A percentile compares a stretch with the other conserved stretches of the same genome.
Evolutionary conservation across 805 yeast genomes (phyloP).

Genomic region (Candida mattraensis): DNA sequence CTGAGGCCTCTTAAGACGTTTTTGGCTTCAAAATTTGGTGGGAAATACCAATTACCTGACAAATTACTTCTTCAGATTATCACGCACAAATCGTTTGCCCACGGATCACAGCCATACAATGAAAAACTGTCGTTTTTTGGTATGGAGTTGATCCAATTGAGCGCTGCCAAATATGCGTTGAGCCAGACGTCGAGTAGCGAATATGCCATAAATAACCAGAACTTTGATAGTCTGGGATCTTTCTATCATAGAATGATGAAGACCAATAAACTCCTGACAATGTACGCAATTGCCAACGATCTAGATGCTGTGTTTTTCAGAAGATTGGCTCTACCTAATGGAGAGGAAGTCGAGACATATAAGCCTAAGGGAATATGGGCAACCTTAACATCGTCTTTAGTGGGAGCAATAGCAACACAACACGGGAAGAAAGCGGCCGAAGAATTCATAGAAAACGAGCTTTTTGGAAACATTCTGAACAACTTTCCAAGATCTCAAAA

Average conservation of each 20-base stretch:
- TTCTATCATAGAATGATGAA: slow-evolving; percentile 49
- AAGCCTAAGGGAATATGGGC: slow-evolving; percentile 32
- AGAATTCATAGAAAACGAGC: slow-evolving; percentile 52
- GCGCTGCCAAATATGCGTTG: slow-evolving; percentile 44
- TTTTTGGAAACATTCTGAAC: slow-evolving; percentile 5
- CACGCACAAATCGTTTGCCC: slow-evolving; percentile 94
- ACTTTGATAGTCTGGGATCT: slow-evolving; percentile 62
- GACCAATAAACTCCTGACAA: slow-evolving; percentile 50
- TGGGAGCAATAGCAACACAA: slow-evolving; percentile 65
- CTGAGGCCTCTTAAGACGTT: slow-evolving; percentile 49
- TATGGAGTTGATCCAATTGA: slow-evolving; percentile 54
- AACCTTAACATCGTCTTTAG: slow-evolving; percentile 43
- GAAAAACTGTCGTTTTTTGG: slow-evolving; percentile 81
- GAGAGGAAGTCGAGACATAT: slow-evolving; percentile 34
- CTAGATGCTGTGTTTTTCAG: slow-evolving; percentile 62
- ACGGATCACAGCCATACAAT: slow-evolving; percentile 86
- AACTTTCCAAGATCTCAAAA: background rate
- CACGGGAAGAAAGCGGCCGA: slow-evolving; percentile 64
- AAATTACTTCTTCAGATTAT: slow-evolving; percentile 72
- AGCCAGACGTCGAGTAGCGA: slow-evolving; percentile 26
- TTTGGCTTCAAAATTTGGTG: slow-evolving; percentile 33
- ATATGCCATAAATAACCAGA: slow-evolving; percentile 45
- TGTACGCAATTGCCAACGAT: slow-evolving; percentile 48
- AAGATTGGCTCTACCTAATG: slow-evolving; percentile 43
- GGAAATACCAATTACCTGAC: slow-evolving; percentile 56